Evolutionary conservation across 352 stramenopile genomes (phyloP), one percentile per base, ranked within the genome.

Genomic region (Thalassiosira exigua): DNA sequence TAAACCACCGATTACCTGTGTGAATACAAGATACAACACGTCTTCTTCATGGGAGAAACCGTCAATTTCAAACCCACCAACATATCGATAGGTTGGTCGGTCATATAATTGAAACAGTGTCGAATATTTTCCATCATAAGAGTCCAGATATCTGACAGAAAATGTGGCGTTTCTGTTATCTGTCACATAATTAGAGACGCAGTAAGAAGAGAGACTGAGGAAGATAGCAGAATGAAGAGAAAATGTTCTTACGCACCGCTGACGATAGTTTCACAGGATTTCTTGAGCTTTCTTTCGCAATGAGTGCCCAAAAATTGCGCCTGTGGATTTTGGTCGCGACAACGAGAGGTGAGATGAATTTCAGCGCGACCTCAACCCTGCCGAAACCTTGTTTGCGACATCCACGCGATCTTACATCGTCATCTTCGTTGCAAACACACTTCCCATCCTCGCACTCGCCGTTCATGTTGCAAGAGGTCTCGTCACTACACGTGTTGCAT

Each of bases 391-490:
- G 7, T 14, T 44, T 14, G 36, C 7, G 7, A 44, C 7, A 44
- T 48, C 44, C 22, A 48, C 29, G 19, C 19, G 21, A 58, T 17
- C 54, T 74, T 7, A 74, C 65, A 19, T 33, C 65, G 21, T 66
- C 30, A 3, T 39, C 51, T 24, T 12, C 21, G 24, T 42, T 7
- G 21, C 65, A 74, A 9, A 53, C 17, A 19, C 65, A 74, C 46
- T 36, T 26, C 4, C 65, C 19, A 39, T 52, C 30, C n/a, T 14
- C 22, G 22, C 65, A 74, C 17, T 53, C 32, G 4, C 65, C 65
- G 48, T 74, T 59, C 19, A 65, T 26, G 64, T 74, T 74, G 22
- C 65, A 74, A 32, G 62, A 50, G 14, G 33, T 12, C 0, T 33
- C 21, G 4, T 26, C 24, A 14, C 0, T 2, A 17, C 60, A 69